Conservation (phyloP, 352 stramenopile genomes). For the Nothophytophthora sp. region DNA sequence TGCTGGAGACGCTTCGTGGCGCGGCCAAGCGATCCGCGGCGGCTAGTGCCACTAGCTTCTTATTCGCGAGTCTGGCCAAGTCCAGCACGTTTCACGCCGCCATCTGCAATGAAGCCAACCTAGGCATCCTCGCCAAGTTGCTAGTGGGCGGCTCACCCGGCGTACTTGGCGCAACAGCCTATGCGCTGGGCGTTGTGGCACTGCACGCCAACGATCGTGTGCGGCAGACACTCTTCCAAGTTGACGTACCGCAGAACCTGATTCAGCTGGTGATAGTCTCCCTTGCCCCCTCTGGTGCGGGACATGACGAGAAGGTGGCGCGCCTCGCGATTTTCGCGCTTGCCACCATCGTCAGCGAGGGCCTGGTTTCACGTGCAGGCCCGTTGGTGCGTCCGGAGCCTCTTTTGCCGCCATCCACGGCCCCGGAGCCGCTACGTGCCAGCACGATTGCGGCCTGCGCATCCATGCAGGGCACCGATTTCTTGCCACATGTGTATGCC, state of each 20-base stretch:
- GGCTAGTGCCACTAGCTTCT: constrained; percentile 53
- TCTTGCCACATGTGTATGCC: constrained; percentile 24
- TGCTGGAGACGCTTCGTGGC: constrained; percentile 68
- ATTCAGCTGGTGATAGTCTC: constrained; percentile 44
- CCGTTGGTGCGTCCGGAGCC: constrained; percentile 15
- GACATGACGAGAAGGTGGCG: constrained; percentile 33
- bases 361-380: constrained; percentile 20
- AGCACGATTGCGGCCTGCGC: constrained; percentile 21
- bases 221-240: constrained; percentile 49
- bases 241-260: constrained; percentile 47
- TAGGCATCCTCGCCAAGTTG: constrained; percentile 70
- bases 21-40: constrained; percentile 59
- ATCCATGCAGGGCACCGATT: constrained; percentile 11
- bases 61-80: constrained; percentile 60
- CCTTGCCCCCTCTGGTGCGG: constrained; percentile 2
- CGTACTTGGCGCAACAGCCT: constrained; percentile 50
- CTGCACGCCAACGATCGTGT: constrained; percentile 33
- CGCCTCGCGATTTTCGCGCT: constrained; percentile 55
- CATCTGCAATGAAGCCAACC: constrained; percentile 53
- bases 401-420: constrained; percentile 1
- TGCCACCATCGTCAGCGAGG: constrained; percentile 31
- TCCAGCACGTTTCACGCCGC: constrained; percentile 45
- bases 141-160: constrained; percentile 54
- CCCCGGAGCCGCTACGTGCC: constrained; percentile 10
- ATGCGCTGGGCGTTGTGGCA: constrained; percentile 53